Evolutionary conservation across 2,329 filamentous ascomycete species (phyloP).

Genomic region (Ophiostoma tasmaniense): DNA sequence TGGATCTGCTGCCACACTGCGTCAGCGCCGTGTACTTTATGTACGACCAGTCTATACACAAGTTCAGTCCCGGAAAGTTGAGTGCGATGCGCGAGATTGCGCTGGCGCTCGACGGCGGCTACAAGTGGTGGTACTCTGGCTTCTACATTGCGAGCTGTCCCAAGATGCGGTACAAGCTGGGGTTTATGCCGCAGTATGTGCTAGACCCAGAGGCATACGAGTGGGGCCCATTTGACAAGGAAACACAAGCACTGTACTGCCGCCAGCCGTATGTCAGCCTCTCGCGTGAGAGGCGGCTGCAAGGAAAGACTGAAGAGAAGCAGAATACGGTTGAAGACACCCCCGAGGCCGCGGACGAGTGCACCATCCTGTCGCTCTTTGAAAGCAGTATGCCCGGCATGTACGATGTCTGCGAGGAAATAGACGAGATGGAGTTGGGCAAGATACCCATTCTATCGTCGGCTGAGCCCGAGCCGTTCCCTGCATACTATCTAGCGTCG

Average conservation of each 20-base stretch:
- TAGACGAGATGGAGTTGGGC: slow-evolving; percentile 50
- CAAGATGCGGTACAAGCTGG: slow-evolving; percentile 81
- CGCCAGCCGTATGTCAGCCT: slow-evolving; percentile 48
- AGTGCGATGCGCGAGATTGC: slow-evolving; percentile 66
- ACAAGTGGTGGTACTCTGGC: slow-evolving; percentile 70
- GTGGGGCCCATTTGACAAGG: slow-evolving; percentile 53
- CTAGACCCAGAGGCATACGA: slow-evolving; percentile 57
- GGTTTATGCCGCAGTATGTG: slow-evolving; percentile 66
- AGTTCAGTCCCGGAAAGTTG: slow-evolving; percentile 64
- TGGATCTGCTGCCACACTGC: slow-evolving; percentile 67
- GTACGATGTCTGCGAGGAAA: slow-evolving; percentile 40
- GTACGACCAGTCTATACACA: slow-evolving; percentile 66
- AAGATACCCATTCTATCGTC: slow-evolving; percentile 47
- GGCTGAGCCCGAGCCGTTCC: slow-evolving; percentile 30
- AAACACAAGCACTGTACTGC: slow-evolving; percentile 42
- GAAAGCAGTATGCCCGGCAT: slow-evolving; percentile 59
- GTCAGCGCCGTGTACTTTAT: slow-evolving; percentile 80
- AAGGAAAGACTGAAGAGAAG: slow-evolving; percentile 19
- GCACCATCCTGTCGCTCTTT: slow-evolving; percentile 40
- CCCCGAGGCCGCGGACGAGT: slow-evolving; percentile 6
- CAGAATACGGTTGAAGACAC: slow-evolving; percentile 8
- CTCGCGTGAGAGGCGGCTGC: slow-evolving; percentile 24
- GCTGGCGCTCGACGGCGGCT: slow-evolving; percentile 59
- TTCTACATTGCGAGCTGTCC: slow-evolving; percentile 74
- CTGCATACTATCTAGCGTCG: slow-evolving; percentile 43